Percentiles rank a stretch among this genome's conserved stretches.
Evolutionary conservation across 2,329 filamentous ascomycete species (phyloP).

Genomic region (Trichoderma atroviride): DNA sequence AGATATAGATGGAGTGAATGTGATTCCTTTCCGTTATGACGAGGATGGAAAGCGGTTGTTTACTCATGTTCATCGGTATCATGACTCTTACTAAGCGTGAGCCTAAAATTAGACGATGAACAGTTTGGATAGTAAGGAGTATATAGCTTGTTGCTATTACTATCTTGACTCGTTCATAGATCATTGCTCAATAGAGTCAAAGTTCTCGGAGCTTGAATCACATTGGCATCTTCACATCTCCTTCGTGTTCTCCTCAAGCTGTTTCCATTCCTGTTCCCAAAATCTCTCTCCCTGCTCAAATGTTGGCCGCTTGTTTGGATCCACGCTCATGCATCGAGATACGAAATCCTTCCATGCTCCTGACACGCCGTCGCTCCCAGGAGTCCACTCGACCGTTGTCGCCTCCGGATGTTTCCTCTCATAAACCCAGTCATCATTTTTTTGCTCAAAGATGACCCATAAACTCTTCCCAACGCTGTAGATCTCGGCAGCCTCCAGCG

Average conservation of each 20-base stretch:
- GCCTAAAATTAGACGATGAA: not conserved
- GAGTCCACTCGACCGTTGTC: not conserved
- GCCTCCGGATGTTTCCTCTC: not conserved
- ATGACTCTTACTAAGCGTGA: not conserved
- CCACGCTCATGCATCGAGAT: not conserved
- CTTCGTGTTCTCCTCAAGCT: not conserved
- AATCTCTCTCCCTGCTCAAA: not conserved
- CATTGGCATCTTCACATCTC: not conserved
- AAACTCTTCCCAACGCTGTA: not conserved
- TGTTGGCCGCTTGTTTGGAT: not conserved
- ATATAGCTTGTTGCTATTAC: no score
- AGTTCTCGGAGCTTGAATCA: not conserved
- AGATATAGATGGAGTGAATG: constrained; percentile 35
- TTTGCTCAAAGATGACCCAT: constrained; percentile 3
- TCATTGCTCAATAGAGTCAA: no score
- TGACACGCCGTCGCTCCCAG: not conserved
- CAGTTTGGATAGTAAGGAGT: no score
- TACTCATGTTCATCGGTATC: not conserved
- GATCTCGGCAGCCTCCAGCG: constrained; percentile 1
- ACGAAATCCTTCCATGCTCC: not conserved
- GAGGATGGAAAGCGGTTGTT: not conserved
- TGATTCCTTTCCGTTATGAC: not conserved
- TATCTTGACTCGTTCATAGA: no score
- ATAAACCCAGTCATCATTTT: not conserved
- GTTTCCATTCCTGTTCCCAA: not conserved